Percentiles rank a stretch among this genome's conserved stretches.
These are phyloP conservation scores for Boletus mariae DNA, from an alignment of 1,284 basidiomycete species.

Conservation along the genomic window DNA sequence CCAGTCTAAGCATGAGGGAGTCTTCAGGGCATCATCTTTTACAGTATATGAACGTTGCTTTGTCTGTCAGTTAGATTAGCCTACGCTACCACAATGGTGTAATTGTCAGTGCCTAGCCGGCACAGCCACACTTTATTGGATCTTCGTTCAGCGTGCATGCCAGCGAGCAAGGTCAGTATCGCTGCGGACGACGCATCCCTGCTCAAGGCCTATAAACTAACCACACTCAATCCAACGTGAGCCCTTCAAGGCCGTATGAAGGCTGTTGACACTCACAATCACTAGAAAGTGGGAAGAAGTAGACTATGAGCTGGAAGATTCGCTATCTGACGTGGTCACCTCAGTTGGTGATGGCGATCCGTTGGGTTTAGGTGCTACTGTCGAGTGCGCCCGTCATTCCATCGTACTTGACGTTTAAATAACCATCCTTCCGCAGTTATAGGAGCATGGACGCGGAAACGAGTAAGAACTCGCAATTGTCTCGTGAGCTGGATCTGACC, in stretches of 20 bases:
- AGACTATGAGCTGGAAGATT: conserved; percentile 71
- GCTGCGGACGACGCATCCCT: conserved; percentile 70
- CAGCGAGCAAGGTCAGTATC: conserved; percentile 51
- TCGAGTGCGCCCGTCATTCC: conserved; percentile 49
- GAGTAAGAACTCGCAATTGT: conserved; percentile 39
- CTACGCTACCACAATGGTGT: background rate
- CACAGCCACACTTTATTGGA: conserved; percentile 21
- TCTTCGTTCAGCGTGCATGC: conserved; percentile 11
- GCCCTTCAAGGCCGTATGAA: conserved; percentile 13
- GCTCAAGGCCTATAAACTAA: conserved; percentile 71
- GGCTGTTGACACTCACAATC: conserved; percentile 5
- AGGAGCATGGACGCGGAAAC: conserved; percentile 70
- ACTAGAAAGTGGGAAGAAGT: conserved; percentile 76
- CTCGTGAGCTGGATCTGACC: conserved; percentile 14
- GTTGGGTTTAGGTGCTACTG: conserved; percentile 56
- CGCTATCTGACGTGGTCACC: conserved; percentile 56
- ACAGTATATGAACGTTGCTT: conserved; percentile 8
- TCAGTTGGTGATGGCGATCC: conserved; percentile 62
- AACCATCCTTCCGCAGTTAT: conserved; percentile 39
- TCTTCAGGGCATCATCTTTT: background rate
- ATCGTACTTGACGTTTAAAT: conserved; percentile 7
- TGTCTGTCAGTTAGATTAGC: conserved; percentile 7
- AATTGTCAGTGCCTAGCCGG: no score
- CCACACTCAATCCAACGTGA: conserved; percentile 66
- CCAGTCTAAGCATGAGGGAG: conserved; percentile 40